Base-by-base conservation (phyloP, 257 asterid species). In the Gentiana macrophylla region DNA sequence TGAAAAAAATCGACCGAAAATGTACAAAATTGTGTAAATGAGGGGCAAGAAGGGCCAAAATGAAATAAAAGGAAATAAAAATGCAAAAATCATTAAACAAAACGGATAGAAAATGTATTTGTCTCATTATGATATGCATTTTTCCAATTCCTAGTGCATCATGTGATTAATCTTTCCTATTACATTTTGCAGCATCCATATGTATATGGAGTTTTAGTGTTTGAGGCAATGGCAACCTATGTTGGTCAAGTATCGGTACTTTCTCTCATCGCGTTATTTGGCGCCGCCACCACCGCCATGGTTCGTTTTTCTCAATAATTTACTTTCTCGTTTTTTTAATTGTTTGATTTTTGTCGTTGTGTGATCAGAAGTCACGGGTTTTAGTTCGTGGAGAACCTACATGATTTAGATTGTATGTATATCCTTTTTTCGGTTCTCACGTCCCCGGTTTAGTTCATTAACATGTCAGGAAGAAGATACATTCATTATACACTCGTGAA, bases 271-370 rank as follows among this genome's bases (percentile, higher is more conserved):
- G 98, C 95, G 2, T 57, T 87, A 33, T 91, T 91, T 37, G 98
- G 98, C 5, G 98, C 98, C 0, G 98, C 98, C 67, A 80, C 92
- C 62, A 87, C 98, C 2, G 95, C 98, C 12, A 84, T 91, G 98
- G 96, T 91, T 77, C 1, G 67, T 60, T 51, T 47, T 12, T 10
- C 35, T 37, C 55, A 24, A 24, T 24, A 24, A 24, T 24, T 24
- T 24, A 36, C 36, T 12, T 44, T 24, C 57, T 9, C 44, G 37
- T 32, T 35, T 32, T 54, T 46, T 5, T 35, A 32, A 24, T 61
- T 32, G 55, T 36, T 10, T 24, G 24, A 24, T 24, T 24, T 24
- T 24, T 24, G 24, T 24, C 0, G 24, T 24, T 24, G 24, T 24
- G 24, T 24, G 24, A 24, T 24, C 24, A 24, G 24, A 24, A 24